These are phyloP conservation scores for Phylloporus sp. DNA, from an alignment of 768 basidiomycete species.

Conservation along the genomic window DNA sequence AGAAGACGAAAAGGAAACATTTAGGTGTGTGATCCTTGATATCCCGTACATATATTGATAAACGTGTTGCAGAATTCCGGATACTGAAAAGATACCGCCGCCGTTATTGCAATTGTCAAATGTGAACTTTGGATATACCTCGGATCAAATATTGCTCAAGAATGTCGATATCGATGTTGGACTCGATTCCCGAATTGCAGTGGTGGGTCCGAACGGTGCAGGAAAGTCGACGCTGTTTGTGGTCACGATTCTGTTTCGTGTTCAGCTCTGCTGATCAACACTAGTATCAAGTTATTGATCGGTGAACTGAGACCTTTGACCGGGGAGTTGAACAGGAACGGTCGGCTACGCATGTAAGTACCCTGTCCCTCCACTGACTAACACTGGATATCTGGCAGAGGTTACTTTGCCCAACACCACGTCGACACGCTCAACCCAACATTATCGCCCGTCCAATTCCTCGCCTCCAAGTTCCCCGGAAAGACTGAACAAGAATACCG, in stretches of 20 bases:
- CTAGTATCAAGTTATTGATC: conserved; percentile 74
- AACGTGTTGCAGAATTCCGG: conserved; percentile 65
- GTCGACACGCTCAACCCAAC: conserved; percentile 83
- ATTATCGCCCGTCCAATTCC: conserved; percentile 91
- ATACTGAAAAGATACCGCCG: conserved; percentile 96
- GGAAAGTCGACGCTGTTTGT: conserved; percentile 93
- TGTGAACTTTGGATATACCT: conserved; percentile 83
- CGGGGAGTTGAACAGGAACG: conserved; percentile 88
- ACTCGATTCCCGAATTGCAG: conserved; percentile 90
- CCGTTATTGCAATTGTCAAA: conserved; percentile 90
- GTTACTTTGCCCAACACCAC: conserved; percentile 94
- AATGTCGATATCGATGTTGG: conserved; percentile 86
- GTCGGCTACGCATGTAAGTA: conserved; percentile 80
- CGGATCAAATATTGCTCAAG: conserved; percentile 73
- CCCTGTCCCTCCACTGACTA: conserved; percentile 2
- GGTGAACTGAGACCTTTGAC: conserved; percentile 24
- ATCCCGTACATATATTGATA: not conserved
- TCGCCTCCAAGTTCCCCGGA: conserved; percentile 90
- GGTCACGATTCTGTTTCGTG: not conserved
- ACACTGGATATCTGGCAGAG: conserved; percentile 40
- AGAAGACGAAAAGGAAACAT: conserved; percentile 86
- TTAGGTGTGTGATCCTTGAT: conserved; percentile 54
- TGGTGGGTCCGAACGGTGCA: conserved; percentile 93
- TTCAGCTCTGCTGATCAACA: conserved; percentile 4
- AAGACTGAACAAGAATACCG: conserved; percentile 96